A percentile compares a stretch with the other conserved stretches of the same genome.
These are phyloP conservation scores for Ascochyta fabae DNA, from an alignment of 2,329 filamentous ascomycete species.

Conservation along the genomic window DNA sequence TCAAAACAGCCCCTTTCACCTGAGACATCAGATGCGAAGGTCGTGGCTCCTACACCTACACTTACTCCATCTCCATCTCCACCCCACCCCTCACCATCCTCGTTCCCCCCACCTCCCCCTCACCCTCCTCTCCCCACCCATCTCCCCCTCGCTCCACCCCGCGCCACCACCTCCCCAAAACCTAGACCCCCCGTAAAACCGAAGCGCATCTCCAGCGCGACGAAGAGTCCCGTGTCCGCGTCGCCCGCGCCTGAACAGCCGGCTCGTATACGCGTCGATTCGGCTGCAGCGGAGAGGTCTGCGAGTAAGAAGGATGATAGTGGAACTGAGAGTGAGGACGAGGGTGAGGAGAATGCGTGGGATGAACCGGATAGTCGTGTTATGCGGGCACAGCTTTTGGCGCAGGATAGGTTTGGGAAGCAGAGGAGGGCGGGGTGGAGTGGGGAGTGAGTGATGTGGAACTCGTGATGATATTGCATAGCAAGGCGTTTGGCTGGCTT, in stretches of 20 bases:
- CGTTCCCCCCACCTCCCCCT: neutral
- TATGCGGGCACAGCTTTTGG: neutral
- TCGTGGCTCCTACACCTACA: neutral
- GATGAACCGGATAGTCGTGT: neutral
- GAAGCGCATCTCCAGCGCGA: neutral
- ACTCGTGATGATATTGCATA: neutral
- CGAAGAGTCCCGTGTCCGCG: neutral
- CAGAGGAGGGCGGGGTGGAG: slow-evolving; percentile 7
- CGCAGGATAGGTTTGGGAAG: slow-evolving; percentile 3
- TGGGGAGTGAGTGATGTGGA: neutral
- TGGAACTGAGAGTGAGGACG: neutral
- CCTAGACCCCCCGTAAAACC: slow-evolving; percentile 2
- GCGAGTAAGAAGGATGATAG: no score
- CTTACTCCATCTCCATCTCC: neutral
- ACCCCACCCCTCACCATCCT: neutral
- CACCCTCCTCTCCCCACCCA: no score
- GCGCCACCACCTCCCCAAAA: neutral
- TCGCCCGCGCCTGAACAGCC: neutral
- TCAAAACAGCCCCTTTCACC: no score
- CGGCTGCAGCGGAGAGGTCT: neutral
- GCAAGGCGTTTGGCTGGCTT: neutral
- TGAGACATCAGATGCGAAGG: no score
- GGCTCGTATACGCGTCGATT: neutral
- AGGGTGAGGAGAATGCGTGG: neutral
- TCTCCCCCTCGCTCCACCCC: no score